Percentiles rank a stretch among this genome's conserved stretches.
phyloP scores from a whole-genome alignment of 805 yeast species.

The Kodamaea leandrae region DNA sequence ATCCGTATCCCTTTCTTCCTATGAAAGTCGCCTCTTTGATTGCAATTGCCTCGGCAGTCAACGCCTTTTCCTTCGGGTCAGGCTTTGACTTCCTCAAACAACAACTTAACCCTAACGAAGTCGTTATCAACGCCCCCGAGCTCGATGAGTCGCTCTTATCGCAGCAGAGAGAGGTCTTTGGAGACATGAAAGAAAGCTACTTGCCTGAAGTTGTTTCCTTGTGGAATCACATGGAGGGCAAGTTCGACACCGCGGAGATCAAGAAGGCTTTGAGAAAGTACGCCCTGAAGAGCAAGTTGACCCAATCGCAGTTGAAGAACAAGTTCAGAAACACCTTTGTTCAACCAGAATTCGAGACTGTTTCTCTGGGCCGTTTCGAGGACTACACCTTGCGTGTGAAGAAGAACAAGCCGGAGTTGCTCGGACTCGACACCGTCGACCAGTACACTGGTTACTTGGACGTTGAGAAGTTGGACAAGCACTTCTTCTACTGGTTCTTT shows the following conservation, averaged over 20 bases:
- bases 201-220: constrained; percentile 6
- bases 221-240: constrained; percentile 7
- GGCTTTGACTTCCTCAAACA: constrained; percentile 6
- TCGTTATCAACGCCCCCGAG: constrained; percentile 1
- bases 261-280: constrained; percentile 8
- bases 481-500: constrained; percentile 32
- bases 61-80: constrained; percentile 6
- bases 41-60: constrained; percentile 3
- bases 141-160: constrained; percentile 3
- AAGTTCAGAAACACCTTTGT: constrained; percentile 9
- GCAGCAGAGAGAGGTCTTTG: constrained; percentile 7
- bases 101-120: constrained; percentile 2
- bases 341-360: constrained; percentile 12
- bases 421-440: constrained; percentile 37
- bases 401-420: constrained; percentile 31
- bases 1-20: not conserved
- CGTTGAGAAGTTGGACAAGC: constrained; percentile 30
- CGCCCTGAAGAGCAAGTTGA: constrained; percentile 5
- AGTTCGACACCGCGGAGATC: constrained; percentile 3
- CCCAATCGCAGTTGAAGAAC: constrained; percentile 12
- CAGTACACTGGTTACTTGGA: constrained; percentile 42
- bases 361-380: constrained; percentile 17
- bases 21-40: constrained; percentile 7
- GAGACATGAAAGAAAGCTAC: constrained; percentile 6
- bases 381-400: constrained; percentile 31